These are phyloP conservation scores for Ustilaginoidea virens DNA, from an alignment of 2,329 filamentous ascomycete species.

Conservation along the genomic window DNA sequence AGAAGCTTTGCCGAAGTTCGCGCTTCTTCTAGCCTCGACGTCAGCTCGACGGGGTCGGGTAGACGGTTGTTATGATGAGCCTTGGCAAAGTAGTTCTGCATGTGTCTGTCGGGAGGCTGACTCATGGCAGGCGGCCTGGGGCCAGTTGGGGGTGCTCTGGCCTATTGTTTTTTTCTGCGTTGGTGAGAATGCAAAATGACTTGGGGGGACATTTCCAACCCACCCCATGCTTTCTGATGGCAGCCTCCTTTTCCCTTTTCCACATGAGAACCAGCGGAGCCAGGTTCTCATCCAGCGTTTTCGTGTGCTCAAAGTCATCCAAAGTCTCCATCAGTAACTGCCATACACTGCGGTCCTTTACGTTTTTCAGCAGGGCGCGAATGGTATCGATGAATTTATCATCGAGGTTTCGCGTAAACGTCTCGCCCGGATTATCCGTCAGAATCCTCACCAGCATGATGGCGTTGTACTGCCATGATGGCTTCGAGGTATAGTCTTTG, in stretches of 20 bases:
- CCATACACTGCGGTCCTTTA: conserved; percentile 60
- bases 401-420: conserved; percentile 84
- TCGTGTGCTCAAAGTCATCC: conserved; percentile 58
- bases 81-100: conserved; percentile 43
- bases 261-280: conserved; percentile 67
- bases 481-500: conserved; percentile 47
- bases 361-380: conserved; percentile 58
- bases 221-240: conserved; percentile 35
- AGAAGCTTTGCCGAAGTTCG: conserved; percentile 80
- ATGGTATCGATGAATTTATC: conserved; percentile 64
- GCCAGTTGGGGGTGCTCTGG: conserved; percentile 7
- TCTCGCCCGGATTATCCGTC: conserved; percentile 76
- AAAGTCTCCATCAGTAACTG: conserved; percentile 81
- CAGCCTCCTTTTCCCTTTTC: conserved; percentile 67
- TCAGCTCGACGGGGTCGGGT: conserved; percentile 63
- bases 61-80: conserved; percentile 31
- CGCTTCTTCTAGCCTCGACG: conserved; percentile 75
- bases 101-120: conserved; percentile 18
- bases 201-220: too few species aligned
- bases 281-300: conserved; percentile 60
- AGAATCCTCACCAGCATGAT: conserved; percentile 92
- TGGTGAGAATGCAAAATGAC: too few species aligned
- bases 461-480: conserved; percentile 82
- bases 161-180: conserved; percentile 8
- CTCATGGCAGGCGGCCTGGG: conserved; percentile 6